Percentiles rank a stretch among this genome's conserved stretches.
Conservation (phyloP, 169 alveolate genomes). For the Miamiensis avidus region DNA sequence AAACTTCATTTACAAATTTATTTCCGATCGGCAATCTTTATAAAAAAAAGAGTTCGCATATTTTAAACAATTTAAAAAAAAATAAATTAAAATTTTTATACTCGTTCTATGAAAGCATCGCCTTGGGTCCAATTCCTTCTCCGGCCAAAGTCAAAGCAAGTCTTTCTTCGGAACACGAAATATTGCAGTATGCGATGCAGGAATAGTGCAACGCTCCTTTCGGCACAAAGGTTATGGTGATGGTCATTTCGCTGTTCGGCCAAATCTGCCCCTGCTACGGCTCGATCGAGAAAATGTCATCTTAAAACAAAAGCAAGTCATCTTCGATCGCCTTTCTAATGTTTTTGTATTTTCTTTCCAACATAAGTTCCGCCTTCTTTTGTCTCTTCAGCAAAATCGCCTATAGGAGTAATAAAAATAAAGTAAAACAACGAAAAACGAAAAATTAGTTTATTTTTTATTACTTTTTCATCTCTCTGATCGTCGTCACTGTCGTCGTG, state of each 20-base stretch:
- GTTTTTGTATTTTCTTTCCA: slow-evolving; percentile 36
- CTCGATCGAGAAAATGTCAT: slow-evolving; percentile 89
- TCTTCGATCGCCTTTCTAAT: slow-evolving; percentile 69
- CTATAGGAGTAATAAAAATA: not conserved
- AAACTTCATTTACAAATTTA: slow-evolving; percentile 86
- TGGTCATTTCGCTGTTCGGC: slow-evolving; percentile 89
- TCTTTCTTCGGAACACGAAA: slow-evolving; percentile 90
- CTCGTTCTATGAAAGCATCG: slow-evolving; percentile 85
- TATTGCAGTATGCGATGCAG: slow-evolving; percentile 90
- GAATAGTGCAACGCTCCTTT: slow-evolving; percentile 89
- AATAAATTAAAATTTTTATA: not conserved
- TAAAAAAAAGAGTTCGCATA: too few species aligned
- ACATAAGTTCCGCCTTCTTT: slow-evolving; percentile 75
- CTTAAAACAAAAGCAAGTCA: slow-evolving; percentile 87
- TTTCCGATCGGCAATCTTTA: slow-evolving; percentile 81
- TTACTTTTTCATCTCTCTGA: slow-evolving; percentile 46
- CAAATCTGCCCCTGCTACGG: slow-evolving; percentile 90
- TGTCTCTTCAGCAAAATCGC: slow-evolving; percentile 65
- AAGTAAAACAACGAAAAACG: not conserved
- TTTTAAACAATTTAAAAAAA: too few species aligned
- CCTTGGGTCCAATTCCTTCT: slow-evolving; percentile 94
- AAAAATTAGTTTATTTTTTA: too few species aligned
- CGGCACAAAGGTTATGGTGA: slow-evolving; percentile 91
- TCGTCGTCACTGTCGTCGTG: slow-evolving; percentile 83
- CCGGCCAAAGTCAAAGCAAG: slow-evolving; percentile 89